These are phyloP conservation scores for Neobulgaria alba DNA, from an alignment of 2,329 filamentous ascomycete genomes.

Conservation along the genomic window DNA sequence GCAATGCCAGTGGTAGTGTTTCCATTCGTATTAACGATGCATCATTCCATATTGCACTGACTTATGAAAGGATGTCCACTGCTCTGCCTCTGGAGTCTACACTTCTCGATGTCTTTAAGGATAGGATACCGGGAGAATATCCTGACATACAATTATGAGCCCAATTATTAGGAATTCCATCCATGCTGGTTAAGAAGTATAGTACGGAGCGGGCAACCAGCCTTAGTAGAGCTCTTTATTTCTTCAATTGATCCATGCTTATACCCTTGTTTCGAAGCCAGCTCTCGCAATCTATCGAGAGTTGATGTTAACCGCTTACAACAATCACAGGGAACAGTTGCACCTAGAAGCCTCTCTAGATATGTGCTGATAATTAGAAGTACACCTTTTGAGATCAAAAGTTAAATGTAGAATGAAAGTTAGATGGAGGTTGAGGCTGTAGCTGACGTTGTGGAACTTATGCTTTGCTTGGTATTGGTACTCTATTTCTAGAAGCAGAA, in stretches of 20 bases:
- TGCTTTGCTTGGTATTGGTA: too few species aligned
- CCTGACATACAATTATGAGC: background rate
- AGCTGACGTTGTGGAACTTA: too few species aligned
- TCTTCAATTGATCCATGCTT: background rate
- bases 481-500: too few species aligned
- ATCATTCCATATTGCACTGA: background rate
- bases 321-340: too few species aligned
- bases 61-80: background rate
- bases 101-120: background rate
- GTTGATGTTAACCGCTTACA: conserved; percentile 1
- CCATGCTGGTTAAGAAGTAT: too few species aligned
- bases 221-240: background rate
- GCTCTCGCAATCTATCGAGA: background rate
- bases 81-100: background rate
- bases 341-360: too few species aligned
- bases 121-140: background rate
- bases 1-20: background rate
- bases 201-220: background rate
- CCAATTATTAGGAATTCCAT: background rate
- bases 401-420: too few species aligned
- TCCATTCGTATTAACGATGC: background rate
- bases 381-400: too few species aligned
- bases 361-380: too few species aligned
- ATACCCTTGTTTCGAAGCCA: background rate
- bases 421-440: too few species aligned